Evolutionary conservation across 179 eudicot genomes (phyloP).

Genomic region (Camellia oleifera): DNA sequence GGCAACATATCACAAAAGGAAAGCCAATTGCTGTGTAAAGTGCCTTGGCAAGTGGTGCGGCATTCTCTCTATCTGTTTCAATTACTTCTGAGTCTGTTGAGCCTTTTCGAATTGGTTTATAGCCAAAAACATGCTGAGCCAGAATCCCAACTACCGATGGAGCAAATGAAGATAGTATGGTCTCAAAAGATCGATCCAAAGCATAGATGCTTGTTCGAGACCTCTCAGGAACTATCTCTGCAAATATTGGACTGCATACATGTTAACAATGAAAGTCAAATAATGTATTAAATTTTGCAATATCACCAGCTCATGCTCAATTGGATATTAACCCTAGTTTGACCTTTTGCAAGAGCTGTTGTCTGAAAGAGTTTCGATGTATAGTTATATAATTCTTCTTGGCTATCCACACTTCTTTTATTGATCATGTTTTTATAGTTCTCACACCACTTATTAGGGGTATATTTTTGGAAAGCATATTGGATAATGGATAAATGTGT

Average conservation of each 20-base stretch:
- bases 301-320: neutral
- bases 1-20: slow-evolving; percentile 63
- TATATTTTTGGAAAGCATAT: neutral
- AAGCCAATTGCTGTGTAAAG: slow-evolving; percentile 71
- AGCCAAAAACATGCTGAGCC: slow-evolving; percentile 72
- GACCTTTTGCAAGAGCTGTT: neutral
- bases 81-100: slow-evolving; percentile 31
- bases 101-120: slow-evolving; percentile 56
- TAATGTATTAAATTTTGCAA: no score
- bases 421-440: neutral
- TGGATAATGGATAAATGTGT: neutral
- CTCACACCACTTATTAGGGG: neutral
- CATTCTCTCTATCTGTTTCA: slow-evolving; percentile 75
- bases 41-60: slow-evolving; percentile 71
- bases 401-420: neutral
- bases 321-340: neutral
- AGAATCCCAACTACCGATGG: slow-evolving; percentile 78
- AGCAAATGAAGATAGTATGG: slow-evolving; percentile 79
- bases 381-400: neutral
- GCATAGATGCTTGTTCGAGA: slow-evolving; percentile 85
- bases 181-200: slow-evolving; percentile 76
- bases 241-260: slow-evolving; percentile 76
- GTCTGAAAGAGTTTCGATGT: neutral
- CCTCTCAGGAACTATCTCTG: slow-evolving; percentile 86
- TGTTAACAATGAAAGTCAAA: neutral